A percentile compares a stretch with the other conserved stretches of the same genome.
phyloP scores from a whole-genome alignment of 2,329 filamentous ascomycete species.

The Lachnellula hyalina region DNA sequence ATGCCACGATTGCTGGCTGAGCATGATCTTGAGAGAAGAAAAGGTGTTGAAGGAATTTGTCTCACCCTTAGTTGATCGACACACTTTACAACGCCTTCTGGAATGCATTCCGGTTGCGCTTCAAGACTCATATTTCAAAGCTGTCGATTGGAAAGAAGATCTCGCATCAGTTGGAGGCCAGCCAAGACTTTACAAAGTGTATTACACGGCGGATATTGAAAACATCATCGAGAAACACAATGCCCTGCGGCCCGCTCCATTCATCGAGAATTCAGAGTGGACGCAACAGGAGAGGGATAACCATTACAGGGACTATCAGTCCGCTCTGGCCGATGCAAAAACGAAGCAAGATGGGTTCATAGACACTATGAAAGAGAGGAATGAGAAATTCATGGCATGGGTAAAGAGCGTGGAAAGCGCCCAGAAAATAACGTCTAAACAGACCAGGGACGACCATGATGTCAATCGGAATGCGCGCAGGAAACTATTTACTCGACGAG shows the following conservation, averaged over 20 bases:
- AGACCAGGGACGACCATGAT: conserved; percentile 23
- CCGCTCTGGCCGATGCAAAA: conserved; percentile 18
- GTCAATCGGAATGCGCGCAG: conserved; percentile 23
- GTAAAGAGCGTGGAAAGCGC: conserved; percentile 25
- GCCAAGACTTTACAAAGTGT: conserved; percentile 27
- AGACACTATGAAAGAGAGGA: conserved; percentile 21
- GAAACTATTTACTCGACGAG: conserved; percentile 23
- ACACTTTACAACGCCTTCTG: conserved; percentile 12
- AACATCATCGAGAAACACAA: conserved; percentile 26
- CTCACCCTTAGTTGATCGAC: not conserved
- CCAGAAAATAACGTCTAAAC: conserved; percentile 19
- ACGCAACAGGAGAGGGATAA: conserved; percentile 22
- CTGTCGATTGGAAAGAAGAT: conserved; percentile 27
- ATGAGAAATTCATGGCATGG: conserved; percentile 25
- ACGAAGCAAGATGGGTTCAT: conserved; percentile 24
- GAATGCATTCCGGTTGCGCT: conserved; percentile 29
- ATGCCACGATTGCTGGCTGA: conserved; percentile 26
- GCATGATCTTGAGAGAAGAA: conserved; percentile 28
- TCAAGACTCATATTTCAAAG: conserved; percentile 30
- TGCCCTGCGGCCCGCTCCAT: conserved; percentile 22
- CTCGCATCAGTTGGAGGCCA: conserved; percentile 14
- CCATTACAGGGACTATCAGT: conserved; percentile 19
- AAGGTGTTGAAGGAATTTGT: conserved; percentile 22
- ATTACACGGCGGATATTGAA: conserved; percentile 23
- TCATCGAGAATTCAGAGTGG: conserved; percentile 21